These are phyloP conservation scores for Blastocystis sp. DNA, from an alignment of 352 stramenopile species.

Conservation along the genomic window DNA sequence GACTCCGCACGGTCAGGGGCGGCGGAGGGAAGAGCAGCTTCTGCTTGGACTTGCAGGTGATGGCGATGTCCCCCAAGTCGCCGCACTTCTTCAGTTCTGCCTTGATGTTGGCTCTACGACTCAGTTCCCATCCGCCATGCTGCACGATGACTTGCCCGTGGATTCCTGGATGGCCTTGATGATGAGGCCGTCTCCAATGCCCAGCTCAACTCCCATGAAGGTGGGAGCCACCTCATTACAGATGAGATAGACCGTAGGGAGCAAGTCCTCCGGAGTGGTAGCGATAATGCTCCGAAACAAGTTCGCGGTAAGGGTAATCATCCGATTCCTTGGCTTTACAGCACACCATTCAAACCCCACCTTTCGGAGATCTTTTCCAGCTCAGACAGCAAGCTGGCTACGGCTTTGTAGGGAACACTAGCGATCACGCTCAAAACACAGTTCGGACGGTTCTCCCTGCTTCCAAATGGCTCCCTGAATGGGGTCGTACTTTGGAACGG, in stretches of 20 bases:
- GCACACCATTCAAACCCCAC: slow-evolving; percentile 12
- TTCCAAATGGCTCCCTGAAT: slow-evolving; percentile 63
- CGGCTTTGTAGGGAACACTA: slow-evolving; percentile 69
- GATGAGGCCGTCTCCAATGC: slow-evolving; percentile 93
- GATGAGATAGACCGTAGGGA: slow-evolving; percentile 85
- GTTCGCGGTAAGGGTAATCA: slow-evolving; percentile 56
- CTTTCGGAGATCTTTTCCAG: slow-evolving; percentile 59
- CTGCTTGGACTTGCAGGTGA: slow-evolving; percentile 87
- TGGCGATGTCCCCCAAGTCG: slow-evolving; percentile 93
- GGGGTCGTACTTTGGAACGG: slow-evolving; percentile 48
- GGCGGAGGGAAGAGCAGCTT: slow-evolving; percentile 80
- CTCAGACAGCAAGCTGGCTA: slow-evolving; percentile 13
- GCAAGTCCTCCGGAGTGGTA: slow-evolving; percentile 76
- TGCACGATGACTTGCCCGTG: slow-evolving; percentile 66
- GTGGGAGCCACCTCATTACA: slow-evolving; percentile 86
- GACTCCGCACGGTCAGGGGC: slow-evolving; percentile 81
- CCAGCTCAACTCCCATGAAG: slow-evolving; percentile 95
- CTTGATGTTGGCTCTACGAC: slow-evolving; percentile 87
- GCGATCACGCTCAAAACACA: neutral
- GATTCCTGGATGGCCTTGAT: slow-evolving; percentile 86
- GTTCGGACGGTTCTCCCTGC: slow-evolving; percentile 45
- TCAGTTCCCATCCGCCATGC: neutral
- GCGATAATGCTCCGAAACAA: slow-evolving; percentile 67
- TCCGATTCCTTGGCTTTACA: slow-evolving; percentile 24
- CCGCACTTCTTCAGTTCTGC: slow-evolving; percentile 90